Evolutionary conservation across 139 green algal species (phyloP), one percentile per base, ranked within the genome.

Genomic region (Limnomonas spitsbergensis): DNA sequence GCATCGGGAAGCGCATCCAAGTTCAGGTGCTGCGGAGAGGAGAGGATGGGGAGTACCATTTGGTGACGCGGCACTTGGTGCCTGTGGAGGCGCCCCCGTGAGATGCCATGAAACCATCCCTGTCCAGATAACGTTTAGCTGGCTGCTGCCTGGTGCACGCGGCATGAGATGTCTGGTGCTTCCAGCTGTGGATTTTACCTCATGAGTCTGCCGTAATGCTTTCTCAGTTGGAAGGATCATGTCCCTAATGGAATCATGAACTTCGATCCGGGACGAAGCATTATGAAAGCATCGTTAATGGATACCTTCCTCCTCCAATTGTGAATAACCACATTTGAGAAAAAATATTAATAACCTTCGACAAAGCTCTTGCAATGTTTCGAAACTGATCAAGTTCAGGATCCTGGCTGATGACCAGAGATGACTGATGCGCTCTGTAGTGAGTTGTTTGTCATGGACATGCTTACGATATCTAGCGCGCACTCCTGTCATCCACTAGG

Each of bases 11-110:
- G 14, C 9, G 56, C 24, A 38, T 70, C 27, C 7, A 70, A 20
- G 27, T 70, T 7, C 56, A 70, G 29, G 56, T 70, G 7, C 27
- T 70, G 56, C 9, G 56, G n/a, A 24, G 29, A 24, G 29, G 24
- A 35, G 56, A 70, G 29, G 56, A 24, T 35, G 56, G 56, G 27
- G 56, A 70, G n/a, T 70, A 70, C 56, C 27, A 32, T 4, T 14
- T 32, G 7, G 7, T 70, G 4, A 70, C 27, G n/a, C 56, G 27
- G 4, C 56, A 70, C 4, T 9, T 70, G 14, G 24, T 32, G 29
- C 56, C 56, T 32, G 56, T 70, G 14, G 56, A 70, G 56, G 56
- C 56, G 29, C 27, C n/a, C 56, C n/a, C 47, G 20, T 61, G 47
- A 61, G 14, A 61, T 61, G 20, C 20, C 47, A 61, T 61, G 14